Evolutionary conservation across 2,329 filamentous ascomycete species (phyloP), one percentile per base, ranked within the genome.

Genomic region (Ceratocystis cacaofunesta): DNA sequence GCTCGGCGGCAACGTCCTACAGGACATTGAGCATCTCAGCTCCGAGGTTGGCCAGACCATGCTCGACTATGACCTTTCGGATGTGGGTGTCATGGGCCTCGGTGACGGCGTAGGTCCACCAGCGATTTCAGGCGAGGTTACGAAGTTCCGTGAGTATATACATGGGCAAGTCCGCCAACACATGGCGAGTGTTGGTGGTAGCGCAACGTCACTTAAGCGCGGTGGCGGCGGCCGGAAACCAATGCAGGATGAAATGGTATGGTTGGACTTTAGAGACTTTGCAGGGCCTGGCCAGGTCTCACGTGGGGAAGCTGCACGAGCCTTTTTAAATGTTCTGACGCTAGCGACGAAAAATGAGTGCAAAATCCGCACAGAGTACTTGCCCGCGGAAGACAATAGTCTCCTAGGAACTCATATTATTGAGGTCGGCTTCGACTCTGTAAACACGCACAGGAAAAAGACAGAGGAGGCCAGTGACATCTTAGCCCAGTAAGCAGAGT

Each of bases 261-360:
- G 79, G 74, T 77, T 94, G 52, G 76, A 80, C 0, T 95, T 96
- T 71, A 83, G 86, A 58, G 77, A 84, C 61, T 75, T 96, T 8
- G 82, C 94, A 57, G 78, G 82, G n/a, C 80, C 84, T 0, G 71
- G 71, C 8, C 74, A 78, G 60, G 75, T 77, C 52, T 83, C 82
- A 36, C 80, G 78, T 44, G 76, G 82, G 36, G 84, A 90, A 12
- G 88, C 87, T 7, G 85, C 88, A 1, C 88, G 91, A 72, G 89
- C 85, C 0, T 87, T 90, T 72, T 83, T 88, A 75, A 88, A 94
- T 72, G 79, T 89, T 1, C 80, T 95, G 15, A 79, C 81, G 10
- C 79, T 94, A 55, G 85, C 83, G 5, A 90, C 84, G 1, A 89
- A 85, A 74, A 80, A 80, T 1, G 73, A 82, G 65, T 75, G 92